Base-by-base conservation (phyloP, 2,329 filamentous ascomycete genomes). In the Xylaria sp. region DNA sequence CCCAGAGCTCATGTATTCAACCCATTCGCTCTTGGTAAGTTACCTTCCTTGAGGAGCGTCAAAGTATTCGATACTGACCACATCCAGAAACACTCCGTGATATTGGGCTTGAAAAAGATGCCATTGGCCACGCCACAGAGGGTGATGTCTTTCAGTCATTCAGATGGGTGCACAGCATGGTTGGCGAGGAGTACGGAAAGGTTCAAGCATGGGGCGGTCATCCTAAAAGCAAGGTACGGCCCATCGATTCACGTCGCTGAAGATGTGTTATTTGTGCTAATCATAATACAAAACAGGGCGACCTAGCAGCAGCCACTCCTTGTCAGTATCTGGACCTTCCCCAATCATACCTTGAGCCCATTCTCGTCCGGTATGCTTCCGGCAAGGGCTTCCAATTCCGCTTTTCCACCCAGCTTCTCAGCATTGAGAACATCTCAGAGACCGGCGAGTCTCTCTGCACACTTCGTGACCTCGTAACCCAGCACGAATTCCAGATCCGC, bases 1-100 rank as follows among this genome's bases (percentile, higher is more conserved):
- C 84, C 84, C 1, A 74, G 84, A 30, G 83, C 83, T 0, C 83
- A 86, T 67, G 83, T 85, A 58, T 84, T 80, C 49, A 87, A 85
- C 67, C 80, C 80, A 70, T 82, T 81, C 0, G 81, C 81, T 0
- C 68, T 82, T 16, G 75, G 76, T 76, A 67, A 42, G 13, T 16
- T 16, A 66, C n/a, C 1, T 18, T 19, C 4, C 19, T 35, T 13
- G 8, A n/a, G 8, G 3, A 13, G 47, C 47, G 3, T 5, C 6
- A 42, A 42, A 10, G 23, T 11, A 39, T 23, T 18, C n/a, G 11
- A 35, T 10, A 13, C 57, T 65, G 5, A 65, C 37, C 34, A 30
- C 37, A 42, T 52, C 23, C 23, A 74, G 84, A 83, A 64, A 82
- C 79, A 66, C 71, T 83, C 1, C 75, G 80, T 6, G 80, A 83